phyloP scores from a whole-genome alignment of 192 early-diverging fungal genomes.

The Dissophora globulifera region DNA sequence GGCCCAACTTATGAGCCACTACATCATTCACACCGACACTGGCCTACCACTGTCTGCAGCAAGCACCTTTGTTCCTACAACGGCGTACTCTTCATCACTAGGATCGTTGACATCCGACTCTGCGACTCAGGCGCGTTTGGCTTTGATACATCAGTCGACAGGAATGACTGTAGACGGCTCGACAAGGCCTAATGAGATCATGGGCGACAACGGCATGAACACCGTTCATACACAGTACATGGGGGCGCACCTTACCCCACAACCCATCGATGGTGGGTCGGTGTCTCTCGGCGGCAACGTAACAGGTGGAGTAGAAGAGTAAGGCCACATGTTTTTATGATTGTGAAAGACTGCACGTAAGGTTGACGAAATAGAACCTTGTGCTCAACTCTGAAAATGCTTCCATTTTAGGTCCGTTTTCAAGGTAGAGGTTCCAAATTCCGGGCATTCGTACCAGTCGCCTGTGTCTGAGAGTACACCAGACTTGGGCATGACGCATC shows the following conservation, averaged over 20 bases:
- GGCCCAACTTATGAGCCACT: neutral
- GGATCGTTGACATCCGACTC: neutral
- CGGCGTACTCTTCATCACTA: neutral
- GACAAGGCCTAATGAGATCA: conserved; percentile 31
- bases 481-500: too few species aligned
- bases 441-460: neutral
- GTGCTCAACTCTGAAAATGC: too few species aligned
- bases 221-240: conserved; percentile 26
- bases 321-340: neutral
- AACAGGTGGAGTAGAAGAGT: too few species aligned
- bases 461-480: too few species aligned
- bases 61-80: conserved; percentile 1
- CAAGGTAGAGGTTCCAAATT: conserved; percentile 33
- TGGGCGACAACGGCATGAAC: conserved; percentile 27
- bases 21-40: neutral
- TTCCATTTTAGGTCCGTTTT: neutral
- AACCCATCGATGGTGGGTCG: too few species aligned
- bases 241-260: neutral
- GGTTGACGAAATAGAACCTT: neutral
- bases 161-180: conserved; percentile 42
- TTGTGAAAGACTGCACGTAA: neutral
- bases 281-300: too few species aligned
- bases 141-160: conserved; percentile 27
- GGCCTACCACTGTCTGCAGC: neutral
- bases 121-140: conserved; percentile 19